Conservation (phyloP, 352 stramenopile species). For the Globisporangium mamillatum region DNA sequence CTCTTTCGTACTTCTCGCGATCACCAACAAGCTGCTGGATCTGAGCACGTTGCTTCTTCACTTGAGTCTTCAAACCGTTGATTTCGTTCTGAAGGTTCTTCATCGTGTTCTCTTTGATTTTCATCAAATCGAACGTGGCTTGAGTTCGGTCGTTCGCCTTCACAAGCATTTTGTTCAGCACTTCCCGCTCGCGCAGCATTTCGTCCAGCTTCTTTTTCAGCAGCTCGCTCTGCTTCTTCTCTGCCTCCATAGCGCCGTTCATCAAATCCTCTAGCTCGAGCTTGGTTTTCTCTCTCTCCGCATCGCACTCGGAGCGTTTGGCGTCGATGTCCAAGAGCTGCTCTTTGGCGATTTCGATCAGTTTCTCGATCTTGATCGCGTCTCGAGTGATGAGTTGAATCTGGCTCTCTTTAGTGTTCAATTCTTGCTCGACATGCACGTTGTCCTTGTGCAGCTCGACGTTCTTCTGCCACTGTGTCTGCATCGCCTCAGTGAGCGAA, state of each 20-base stretch:
- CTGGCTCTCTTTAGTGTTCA: conserved; percentile 46
- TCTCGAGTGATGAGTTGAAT: conserved; percentile 53
- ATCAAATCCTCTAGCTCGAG: conserved; percentile 61
- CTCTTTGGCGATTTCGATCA: conserved; percentile 68
- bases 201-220: conserved; percentile 81
- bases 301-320: conserved; percentile 56
- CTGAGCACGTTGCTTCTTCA: conserved; percentile 71
- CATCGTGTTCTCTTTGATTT: conserved; percentile 89
- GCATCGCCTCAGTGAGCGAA: conserved; percentile 75
- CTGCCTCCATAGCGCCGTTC: conserved; percentile 57
- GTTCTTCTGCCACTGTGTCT: conserved; percentile 81
- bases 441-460: conserved; percentile 80
- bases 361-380: conserved; percentile 69
- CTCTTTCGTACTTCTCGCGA: conserved; percentile 86
- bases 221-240: conserved; percentile 69
- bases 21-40: conserved; percentile 87
- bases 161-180: conserved; percentile 87
- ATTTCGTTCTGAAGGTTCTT: conserved; percentile 92
- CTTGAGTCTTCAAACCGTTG: conserved; percentile 71
- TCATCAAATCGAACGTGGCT: conserved; percentile 87
- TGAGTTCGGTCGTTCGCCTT: conserved; percentile 79
- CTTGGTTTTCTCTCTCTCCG: conserved; percentile 65
- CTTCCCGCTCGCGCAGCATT: conserved; percentile 70
- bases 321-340: conserved; percentile 68
- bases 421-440: conserved; percentile 55